Conservation (phyloP, 495 filamentous ascomycete genomes). For the Coniosporium apollinis region DNA sequence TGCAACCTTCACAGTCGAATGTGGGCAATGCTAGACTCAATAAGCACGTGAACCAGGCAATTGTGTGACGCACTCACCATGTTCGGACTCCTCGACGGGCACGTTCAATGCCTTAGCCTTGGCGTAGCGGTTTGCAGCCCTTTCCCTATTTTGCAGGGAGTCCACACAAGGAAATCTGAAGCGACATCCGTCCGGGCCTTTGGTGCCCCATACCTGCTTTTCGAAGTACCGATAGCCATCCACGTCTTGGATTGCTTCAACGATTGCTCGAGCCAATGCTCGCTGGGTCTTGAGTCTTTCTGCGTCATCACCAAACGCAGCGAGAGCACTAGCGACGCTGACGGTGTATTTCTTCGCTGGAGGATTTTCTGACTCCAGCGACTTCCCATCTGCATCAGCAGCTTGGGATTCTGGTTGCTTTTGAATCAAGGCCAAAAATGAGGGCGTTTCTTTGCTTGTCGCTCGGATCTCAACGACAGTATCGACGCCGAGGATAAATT, state of each 20-base stretch:
- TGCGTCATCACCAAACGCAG: not conserved
- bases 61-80: not conserved
- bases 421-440: no score
- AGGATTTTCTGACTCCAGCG: no score
- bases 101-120: not conserved
- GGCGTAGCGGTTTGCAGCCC: constrained; percentile 6
- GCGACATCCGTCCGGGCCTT: constrained; percentile 8
- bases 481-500: no score
- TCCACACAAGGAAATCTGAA: constrained; percentile 13
- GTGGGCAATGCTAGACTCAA: not conserved
- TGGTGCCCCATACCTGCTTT: constrained; percentile 9
- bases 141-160: constrained; percentile 15
- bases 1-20: not conserved
- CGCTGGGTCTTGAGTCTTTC: constrained; percentile 3
- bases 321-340: no score
- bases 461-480: no score
- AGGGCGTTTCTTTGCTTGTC: no score
- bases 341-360: no score
- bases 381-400: no score
- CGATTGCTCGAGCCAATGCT: constrained; percentile 11
- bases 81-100: not conserved
- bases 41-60: not conserved
- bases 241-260: constrained; percentile 7
- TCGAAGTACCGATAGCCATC: constrained; percentile 13
- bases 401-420: no score